phyloP scores from a whole-genome alignment of 257 asterid genomes.

The Striga asiatica region DNA sequence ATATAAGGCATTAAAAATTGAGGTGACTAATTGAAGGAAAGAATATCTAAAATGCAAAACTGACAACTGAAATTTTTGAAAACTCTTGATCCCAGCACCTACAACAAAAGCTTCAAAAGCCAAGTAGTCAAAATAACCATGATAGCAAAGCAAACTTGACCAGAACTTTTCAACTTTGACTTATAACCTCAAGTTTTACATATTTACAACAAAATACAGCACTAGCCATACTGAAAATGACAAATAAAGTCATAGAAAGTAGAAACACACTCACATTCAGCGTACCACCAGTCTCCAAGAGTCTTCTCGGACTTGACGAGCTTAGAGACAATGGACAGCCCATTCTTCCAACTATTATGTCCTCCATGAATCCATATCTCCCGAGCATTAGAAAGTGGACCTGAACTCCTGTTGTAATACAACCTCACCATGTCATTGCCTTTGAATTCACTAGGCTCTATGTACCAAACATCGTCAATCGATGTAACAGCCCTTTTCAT shows the following conservation, averaged over 20 bases:
- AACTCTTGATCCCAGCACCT: neutral
- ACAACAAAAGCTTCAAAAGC: neutral
- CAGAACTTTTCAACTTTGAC: neutral
- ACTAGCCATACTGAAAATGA: slow-evolving; percentile 6
- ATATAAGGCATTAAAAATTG: neutral
- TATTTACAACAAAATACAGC: neutral
- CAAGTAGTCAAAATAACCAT: neutral
- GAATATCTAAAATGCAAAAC: neutral
- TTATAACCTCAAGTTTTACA: neutral
- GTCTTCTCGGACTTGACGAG: slow-evolving; percentile 38
- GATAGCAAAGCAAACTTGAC: neutral
- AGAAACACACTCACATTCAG: slow-evolving; percentile 56
- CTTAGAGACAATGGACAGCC: slow-evolving; percentile 59
- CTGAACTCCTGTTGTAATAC: slow-evolving; percentile 63
- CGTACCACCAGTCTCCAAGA: slow-evolving; percentile 85
- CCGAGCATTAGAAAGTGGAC: slow-evolving; percentile 54
- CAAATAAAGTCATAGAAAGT: slow-evolving; percentile 7
- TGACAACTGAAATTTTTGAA: neutral
- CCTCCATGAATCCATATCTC: slow-evolving; percentile 95
- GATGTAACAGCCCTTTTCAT: slow-evolving; percentile 36
- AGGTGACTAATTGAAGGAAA: neutral
- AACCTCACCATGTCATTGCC: slow-evolving; percentile 50
- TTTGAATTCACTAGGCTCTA: slow-evolving; percentile 52
- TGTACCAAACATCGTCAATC: slow-evolving; percentile 54
- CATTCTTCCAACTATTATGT: slow-evolving; percentile 67